Percentiles rank a stretch among this genome's conserved stretches.
Evolutionary conservation across 2,329 filamentous ascomycete species (phyloP).

Genomic region (Ceratocystis ficicola): DNA sequence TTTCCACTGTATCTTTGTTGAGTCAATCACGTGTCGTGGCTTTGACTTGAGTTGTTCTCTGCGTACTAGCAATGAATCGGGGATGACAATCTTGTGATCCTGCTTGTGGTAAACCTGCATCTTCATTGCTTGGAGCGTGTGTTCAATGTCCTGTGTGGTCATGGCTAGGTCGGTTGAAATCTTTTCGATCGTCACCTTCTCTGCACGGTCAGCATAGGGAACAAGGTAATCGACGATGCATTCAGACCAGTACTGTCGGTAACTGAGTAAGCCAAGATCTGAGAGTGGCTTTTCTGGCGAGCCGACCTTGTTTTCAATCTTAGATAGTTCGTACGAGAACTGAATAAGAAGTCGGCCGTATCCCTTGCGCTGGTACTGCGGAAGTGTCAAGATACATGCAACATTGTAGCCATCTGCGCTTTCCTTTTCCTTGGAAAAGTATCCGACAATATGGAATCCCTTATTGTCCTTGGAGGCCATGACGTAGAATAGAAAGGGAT

Average conservation of each 20-base stretch:
- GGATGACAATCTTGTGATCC: constrained; percentile 90
- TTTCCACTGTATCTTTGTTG: constrained; percentile 79
- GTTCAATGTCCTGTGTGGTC: constrained; percentile 95
- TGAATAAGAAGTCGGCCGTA: constrained; percentile 89
- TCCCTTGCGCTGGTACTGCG: constrained; percentile 90
- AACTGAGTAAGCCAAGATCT: constrained; percentile 83
- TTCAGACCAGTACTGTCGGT: constrained; percentile 96
- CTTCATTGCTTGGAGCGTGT: constrained; percentile 83
- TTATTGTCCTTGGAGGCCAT: constrained; percentile 84
- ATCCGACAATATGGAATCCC: constrained; percentile 94
- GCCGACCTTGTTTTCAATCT: constrained; percentile 86
- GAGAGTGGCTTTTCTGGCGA: constrained; percentile 94
- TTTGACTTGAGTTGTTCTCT: constrained; percentile 72
- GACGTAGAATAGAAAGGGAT: constrained; percentile 96
- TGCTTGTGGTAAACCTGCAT: constrained; percentile 95
- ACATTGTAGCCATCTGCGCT: constrained; percentile 95
- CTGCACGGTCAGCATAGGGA: constrained; percentile 53
- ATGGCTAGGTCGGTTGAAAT: constrained; percentile 71
- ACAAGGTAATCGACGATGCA: constrained; percentile 81
- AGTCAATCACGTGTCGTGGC: constrained; percentile 62
- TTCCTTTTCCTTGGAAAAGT: constrained; percentile 98
- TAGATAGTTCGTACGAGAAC: constrained; percentile 93
- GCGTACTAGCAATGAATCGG: constrained; percentile 67
- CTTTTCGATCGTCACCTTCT: constrained; percentile 72
- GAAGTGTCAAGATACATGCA: constrained; percentile 90